Evolutionary conservation across 192 early-diverging fungal species (phyloP), one percentile per base, ranked within the genome.

Genomic region (Gorgonomyces haynaldii): DNA sequence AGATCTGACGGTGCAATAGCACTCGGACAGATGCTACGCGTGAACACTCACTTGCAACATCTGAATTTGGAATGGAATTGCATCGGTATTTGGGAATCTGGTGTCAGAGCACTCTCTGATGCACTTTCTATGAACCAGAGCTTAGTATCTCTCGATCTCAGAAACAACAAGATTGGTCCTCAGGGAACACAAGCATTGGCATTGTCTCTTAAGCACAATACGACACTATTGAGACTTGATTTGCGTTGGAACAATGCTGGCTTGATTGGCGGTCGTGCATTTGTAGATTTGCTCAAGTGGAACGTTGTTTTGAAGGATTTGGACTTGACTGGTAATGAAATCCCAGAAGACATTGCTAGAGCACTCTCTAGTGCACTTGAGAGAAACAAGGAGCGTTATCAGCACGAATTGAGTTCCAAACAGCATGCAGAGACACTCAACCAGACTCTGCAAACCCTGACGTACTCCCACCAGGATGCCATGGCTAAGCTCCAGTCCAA

Each of bases 21-120:
- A 21, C 17, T 78, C 1, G 66, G 52, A 1, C 69, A 75, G 47
- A 72, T 78, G 72, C 57, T 78, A 0, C 70, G 70, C 42, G 58
- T 75, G 40, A 78, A 78, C 56, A 24, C 46, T 3, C 25, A 56
- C 6, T 41, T 78, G 12, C 54, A 71, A 52, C 64, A 61, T 39
- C 50, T 78, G 21, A 41, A 63, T 7, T 51, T 78, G 8, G 76
- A 78, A 53, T 78, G 76, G 76, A 78, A 78, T 50, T 75, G 72
- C 59, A 60, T 78, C 16, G 76, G 76, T 2, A 69, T 78, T 35
- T 78, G 76, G 76, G 69, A 78, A 26, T 48, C 61, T 15, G 72
- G 72, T 19, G 32, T 71, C 4, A 60, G 59, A 27, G 63, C 72
- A 3, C 16, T 78, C 2, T 67, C 66, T 3, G 76, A 78, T 45